Evolutionary conservation across 345 rosid species (phyloP).

Genomic region (Citrus glauca): DNA sequence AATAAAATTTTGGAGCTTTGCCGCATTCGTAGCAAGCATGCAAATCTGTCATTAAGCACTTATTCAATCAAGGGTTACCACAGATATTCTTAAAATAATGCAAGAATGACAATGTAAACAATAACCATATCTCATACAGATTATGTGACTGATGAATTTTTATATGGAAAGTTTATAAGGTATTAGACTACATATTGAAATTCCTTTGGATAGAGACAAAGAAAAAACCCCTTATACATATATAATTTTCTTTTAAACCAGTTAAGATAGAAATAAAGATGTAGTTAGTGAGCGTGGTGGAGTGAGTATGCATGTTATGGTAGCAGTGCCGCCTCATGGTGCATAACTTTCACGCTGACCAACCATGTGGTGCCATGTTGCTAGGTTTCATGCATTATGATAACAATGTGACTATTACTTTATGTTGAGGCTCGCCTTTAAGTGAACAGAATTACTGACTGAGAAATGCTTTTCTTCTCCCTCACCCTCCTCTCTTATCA

Average conservation of each 20-base stretch:
- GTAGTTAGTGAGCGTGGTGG: neutral
- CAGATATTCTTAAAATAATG: neutral
- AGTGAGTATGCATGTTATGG: neutral
- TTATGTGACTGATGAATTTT: neutral
- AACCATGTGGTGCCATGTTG: neutral
- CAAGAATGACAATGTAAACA: neutral
- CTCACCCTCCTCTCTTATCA: neutral
- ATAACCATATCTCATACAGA: neutral
- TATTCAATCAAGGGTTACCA: neutral
- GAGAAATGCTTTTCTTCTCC: neutral
- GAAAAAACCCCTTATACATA: neutral
- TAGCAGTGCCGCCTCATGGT: neutral
- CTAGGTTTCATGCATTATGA: neutral
- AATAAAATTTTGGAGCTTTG: slow-evolving; percentile 37
- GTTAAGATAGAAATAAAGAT: neutral
- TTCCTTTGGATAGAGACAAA: neutral
- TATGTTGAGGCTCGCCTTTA: neutral
- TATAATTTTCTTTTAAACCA: neutral
- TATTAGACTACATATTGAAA: neutral
- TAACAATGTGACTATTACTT: neutral
- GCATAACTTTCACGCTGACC: neutral
- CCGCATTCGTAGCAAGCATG: slow-evolving; percentile 44
- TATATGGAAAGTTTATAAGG: neutral
- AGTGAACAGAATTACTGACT: neutral
- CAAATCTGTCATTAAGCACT: slow-evolving; percentile 36